Percentiles rank a stretch among this genome's conserved stretches.
phyloP scores from a whole-genome alignment of 768 basidiomycete genomes.

The Boletus sensibilis region DNA sequence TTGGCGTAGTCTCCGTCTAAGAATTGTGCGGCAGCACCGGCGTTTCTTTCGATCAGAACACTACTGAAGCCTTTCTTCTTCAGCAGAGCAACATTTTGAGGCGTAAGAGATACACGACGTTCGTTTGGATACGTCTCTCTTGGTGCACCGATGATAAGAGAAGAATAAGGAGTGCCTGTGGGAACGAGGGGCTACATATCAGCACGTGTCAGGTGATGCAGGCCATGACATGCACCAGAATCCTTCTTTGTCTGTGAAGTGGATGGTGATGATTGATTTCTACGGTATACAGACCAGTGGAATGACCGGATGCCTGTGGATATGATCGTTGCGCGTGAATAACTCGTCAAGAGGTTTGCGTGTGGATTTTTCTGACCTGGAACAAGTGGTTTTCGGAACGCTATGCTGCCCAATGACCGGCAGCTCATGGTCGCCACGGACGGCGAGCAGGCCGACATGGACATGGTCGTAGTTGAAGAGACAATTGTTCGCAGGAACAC shows the following conservation, averaged over 20 bases:
- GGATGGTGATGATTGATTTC: slow-evolving; percentile 14
- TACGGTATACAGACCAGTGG: slow-evolving; percentile 29
- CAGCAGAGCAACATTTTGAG: slow-evolving; percentile 69
- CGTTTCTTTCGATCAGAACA: slow-evolving; percentile 70
- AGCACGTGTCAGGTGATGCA: not conserved
- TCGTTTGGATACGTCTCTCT: slow-evolving; percentile 76
- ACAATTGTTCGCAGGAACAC: slow-evolving; percentile 17
- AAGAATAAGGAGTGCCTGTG: slow-evolving; percentile 64
- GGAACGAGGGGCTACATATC: not conserved
- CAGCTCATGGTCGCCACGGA: slow-evolving; percentile 23
- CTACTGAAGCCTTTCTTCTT: slow-evolving; percentile 79
- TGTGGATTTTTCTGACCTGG: slow-evolving; percentile 20
- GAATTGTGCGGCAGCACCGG: slow-evolving; percentile 75
- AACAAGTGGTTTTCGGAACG: slow-evolving; percentile 18
- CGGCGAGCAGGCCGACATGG: slow-evolving; percentile 33
- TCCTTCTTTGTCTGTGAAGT: slow-evolving; percentile 20
- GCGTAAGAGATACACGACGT: slow-evolving; percentile 77
- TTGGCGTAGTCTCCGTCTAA: slow-evolving; percentile 74
- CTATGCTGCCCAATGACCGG: slow-evolving; percentile 18
- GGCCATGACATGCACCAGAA: slow-evolving; percentile 23
- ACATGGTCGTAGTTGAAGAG: slow-evolving; percentile 29
- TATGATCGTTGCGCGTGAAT: slow-evolving; percentile 1
- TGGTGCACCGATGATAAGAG: slow-evolving; percentile 74
- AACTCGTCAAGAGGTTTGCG: not conserved
- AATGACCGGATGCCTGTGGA: slow-evolving; percentile 31